phyloP scores from a whole-genome alignment of 305 asterid genomes.

The Ajuga reptans region DNA sequence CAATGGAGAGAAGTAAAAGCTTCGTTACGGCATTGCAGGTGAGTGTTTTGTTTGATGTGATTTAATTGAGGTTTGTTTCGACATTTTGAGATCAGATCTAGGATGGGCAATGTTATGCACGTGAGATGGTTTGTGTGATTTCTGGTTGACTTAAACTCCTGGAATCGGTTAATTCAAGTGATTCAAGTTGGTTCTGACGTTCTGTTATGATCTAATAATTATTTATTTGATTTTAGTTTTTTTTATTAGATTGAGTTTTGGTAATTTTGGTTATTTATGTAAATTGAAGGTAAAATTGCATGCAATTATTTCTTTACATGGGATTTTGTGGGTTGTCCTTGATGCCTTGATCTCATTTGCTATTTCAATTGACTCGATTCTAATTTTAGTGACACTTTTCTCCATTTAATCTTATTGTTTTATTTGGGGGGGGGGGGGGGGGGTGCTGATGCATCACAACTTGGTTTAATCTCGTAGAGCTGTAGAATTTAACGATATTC shows the following conservation, averaged over 20 bases:
- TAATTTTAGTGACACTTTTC: background rate
- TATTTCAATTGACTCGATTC: background rate
- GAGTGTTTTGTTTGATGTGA: background rate
- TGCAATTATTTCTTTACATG: background rate
- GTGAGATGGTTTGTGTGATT: conserved; percentile 13
- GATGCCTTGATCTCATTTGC: background rate
- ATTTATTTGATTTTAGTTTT: background rate
- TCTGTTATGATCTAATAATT: background rate
- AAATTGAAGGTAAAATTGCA: background rate
- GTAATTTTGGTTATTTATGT: background rate
- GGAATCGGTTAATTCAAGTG: conserved; percentile 2
- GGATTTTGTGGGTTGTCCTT: background rate
- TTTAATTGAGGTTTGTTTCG: background rate
- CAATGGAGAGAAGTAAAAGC: conserved; percentile 78
- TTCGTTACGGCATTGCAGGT: conserved; percentile 90
- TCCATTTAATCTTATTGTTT: background rate
- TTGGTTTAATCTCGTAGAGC: background rate
- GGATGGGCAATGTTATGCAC: conserved; percentile 15
- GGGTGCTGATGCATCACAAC: background rate
- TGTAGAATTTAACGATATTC: background rate
- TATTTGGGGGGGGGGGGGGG: too few species aligned
- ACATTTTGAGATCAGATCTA: conserved; percentile 39
- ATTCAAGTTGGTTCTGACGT: background rate
- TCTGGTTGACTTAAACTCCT: conserved; percentile 26
- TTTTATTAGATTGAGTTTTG: background rate